Percentiles rank a stretch among this genome's conserved stretches.
Conservation (phyloP, 495 filamentous ascomycete genomes). For the Penicillium robsamsonii region DNA sequence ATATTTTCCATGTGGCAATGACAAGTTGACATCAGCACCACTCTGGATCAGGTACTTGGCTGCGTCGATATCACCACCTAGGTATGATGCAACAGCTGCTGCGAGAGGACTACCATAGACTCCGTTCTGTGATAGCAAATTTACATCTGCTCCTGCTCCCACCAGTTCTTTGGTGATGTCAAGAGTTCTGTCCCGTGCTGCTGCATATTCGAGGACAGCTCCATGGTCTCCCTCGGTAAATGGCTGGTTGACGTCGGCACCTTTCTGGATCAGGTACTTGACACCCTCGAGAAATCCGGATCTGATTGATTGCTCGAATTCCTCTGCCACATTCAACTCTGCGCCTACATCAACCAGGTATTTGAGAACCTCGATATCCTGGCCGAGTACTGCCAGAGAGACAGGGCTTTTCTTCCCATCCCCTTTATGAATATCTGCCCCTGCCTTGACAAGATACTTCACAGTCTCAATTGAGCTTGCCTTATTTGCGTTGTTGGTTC, state of each 20-base stretch:
- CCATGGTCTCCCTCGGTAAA: slow-evolving; percentile 19
- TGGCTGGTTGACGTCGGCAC: slow-evolving; percentile 27
- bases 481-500: too few relatives aligned
- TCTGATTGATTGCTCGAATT: background rate
- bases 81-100: slow-evolving; percentile 1
- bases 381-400: background rate
- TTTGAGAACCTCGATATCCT: slow-evolving; percentile 18
- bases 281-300: slow-evolving; percentile 16
- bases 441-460: background rate
- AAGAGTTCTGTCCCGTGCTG: slow-evolving; percentile 8
- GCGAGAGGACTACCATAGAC: slow-evolving; percentile 19
- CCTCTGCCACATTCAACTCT: slow-evolving; percentile 19
- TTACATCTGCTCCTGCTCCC: slow-evolving; percentile 30
- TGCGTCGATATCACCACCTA: slow-evolving; percentile 8
- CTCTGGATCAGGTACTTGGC: slow-evolving; percentile 23
- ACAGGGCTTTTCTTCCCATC: background rate
- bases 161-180: slow-evolving; percentile 19
- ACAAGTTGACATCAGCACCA: slow-evolving; percentile 32
- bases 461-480: background rate
- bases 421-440: background rate
- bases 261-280: slow-evolving; percentile 25
- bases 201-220: slow-evolving; percentile 22
- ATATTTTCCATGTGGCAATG: background rate
- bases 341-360: slow-evolving; percentile 28
- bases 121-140: slow-evolving; percentile 19